These are phyloP conservation scores for Trametes cubensis DNA, from an alignment of 768 basidiomycete genomes.

Conservation along the genomic window DNA sequence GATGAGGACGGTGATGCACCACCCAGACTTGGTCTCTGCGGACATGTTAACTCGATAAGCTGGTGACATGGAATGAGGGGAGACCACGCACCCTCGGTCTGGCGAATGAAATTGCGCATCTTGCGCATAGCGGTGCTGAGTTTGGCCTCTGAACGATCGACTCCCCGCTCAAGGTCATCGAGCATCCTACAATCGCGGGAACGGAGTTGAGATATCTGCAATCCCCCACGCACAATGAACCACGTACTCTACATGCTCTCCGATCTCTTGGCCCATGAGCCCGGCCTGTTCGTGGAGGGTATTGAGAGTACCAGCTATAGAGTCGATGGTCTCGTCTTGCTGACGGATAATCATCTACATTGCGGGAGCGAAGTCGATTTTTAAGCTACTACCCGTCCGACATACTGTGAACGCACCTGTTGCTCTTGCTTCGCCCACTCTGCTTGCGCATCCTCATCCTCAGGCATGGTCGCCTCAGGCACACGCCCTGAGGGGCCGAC, in stretches of 20 bases:
- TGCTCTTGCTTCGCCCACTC: constrained; percentile 89
- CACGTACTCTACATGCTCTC: constrained; percentile 85
- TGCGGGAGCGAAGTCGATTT: not conserved
- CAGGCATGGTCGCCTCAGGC: constrained; percentile 7
- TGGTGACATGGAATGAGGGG: not conserved
- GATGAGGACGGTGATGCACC: constrained; percentile 86
- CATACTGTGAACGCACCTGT: constrained; percentile 51
- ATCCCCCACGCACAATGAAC: constrained; percentile 11
- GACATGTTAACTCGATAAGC: not conserved
- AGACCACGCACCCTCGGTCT: constrained; percentile 68
- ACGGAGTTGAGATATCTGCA: not conserved
- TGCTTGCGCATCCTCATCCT: constrained; percentile 62
- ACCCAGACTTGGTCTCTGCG: constrained; percentile 83
- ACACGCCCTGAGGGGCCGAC: constrained; percentile 20
- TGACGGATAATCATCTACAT: constrained; percentile 78
- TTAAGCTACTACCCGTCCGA: not conserved
- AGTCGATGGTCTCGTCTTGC: constrained; percentile 88
- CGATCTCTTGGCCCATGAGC: constrained; percentile 91
- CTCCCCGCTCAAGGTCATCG: constrained; percentile 77
- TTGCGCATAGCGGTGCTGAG: constrained; percentile 68
- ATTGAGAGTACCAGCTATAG: constrained; percentile 82
- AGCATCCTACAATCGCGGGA: constrained; percentile 60
- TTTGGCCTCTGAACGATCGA: constrained; percentile 70
- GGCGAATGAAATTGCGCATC: constrained; percentile 81
- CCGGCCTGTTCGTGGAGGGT: constrained; percentile 90